A percentile compares a stretch with the other conserved stretches of the same genome.
Conservation (phyloP, 1,139 yeast genomes). For the Sugiyamaella japonica region DNA sequence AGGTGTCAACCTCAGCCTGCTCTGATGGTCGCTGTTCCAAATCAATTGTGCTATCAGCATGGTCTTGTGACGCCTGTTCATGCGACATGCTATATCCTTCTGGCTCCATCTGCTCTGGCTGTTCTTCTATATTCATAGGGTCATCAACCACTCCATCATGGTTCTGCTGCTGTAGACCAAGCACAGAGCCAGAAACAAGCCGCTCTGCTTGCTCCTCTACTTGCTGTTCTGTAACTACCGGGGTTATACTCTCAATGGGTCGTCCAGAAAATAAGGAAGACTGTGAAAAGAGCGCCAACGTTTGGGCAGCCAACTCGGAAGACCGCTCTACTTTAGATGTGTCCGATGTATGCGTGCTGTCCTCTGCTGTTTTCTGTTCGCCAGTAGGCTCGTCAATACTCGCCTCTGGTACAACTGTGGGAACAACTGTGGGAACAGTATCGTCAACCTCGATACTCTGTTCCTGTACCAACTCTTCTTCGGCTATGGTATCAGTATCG, state of each 20-base stretch:
- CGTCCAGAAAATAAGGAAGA: constrained; percentile 14
- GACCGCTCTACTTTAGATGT: constrained; percentile 12
- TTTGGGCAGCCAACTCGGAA: constrained; percentile 7
- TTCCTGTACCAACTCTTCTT: background rate
- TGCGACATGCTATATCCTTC: too few relatives aligned
- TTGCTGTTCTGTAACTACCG: background rate
- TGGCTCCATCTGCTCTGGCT: too few relatives aligned
- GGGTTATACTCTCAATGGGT: background rate
- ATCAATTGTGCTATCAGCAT: background rate
- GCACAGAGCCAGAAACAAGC: background rate
- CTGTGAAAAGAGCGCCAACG: constrained; percentile 15
- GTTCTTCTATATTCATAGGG: background rate
- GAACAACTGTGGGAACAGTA: background rate
- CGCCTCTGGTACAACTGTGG: background rate
- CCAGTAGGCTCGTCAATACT: background rate
- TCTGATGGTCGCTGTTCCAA: too few relatives aligned
- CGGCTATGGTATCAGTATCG: background rate
- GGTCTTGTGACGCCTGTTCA: background rate
- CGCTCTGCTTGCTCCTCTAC: background rate
- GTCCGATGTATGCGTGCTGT: background rate
- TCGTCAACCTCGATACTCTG: background rate
- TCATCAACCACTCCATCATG: background rate
- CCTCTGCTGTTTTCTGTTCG: background rate
- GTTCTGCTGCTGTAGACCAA: background rate
- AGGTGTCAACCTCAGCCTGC: too few relatives aligned